Evolutionary conservation across 305 asterid genomes (phyloP).

Genomic region (Striga hermonthica): DNA sequence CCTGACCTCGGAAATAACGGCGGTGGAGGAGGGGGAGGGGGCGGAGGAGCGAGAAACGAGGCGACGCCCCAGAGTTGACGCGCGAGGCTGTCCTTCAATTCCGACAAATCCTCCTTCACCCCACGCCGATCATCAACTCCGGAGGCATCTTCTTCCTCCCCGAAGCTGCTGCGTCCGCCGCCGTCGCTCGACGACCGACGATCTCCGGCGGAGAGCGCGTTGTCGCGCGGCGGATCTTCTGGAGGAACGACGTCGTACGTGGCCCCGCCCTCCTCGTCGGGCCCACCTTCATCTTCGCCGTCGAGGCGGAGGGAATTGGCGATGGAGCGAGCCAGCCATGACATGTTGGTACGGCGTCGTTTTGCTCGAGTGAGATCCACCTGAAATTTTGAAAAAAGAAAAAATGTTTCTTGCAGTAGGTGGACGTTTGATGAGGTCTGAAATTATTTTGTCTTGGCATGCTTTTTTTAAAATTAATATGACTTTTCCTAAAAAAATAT

Average conservation of each 20-base stretch:
- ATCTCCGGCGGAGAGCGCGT: conserved; percentile 15
- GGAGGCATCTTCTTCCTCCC: conserved; percentile 32
- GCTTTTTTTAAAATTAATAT: no score
- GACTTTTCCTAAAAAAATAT: no score
- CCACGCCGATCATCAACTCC: conserved; percentile 52
- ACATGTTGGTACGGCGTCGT: conserved; percentile 57
- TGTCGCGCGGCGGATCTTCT: conserved; percentile 21
- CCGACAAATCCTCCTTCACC: conserved; percentile 78
- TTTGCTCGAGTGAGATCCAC: conserved; percentile 20
- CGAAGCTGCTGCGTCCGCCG: conserved; percentile 21
- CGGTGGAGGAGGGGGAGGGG: conserved; percentile 40
- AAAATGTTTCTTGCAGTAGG: neutral
- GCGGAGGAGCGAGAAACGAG: conserved; percentile 85
- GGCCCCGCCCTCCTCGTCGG: conserved; percentile 20
- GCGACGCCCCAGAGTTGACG: conserved; percentile 94
- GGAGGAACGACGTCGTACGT: conserved; percentile 27
- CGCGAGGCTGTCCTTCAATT: conserved; percentile 63
- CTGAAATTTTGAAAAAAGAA: neutral
- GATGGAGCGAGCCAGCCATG: conserved; percentile 93
- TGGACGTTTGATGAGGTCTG: neutral
- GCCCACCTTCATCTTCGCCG: conserved; percentile 36
- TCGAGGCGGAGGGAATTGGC: conserved; percentile 74
- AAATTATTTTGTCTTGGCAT: no score
- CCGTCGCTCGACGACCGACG: conserved; percentile 28
- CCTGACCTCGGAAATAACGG: conserved; percentile 25